Conservation (phyloP, 495 filamentous ascomycete genomes). For the Penicillium maclennaniae region DNA sequence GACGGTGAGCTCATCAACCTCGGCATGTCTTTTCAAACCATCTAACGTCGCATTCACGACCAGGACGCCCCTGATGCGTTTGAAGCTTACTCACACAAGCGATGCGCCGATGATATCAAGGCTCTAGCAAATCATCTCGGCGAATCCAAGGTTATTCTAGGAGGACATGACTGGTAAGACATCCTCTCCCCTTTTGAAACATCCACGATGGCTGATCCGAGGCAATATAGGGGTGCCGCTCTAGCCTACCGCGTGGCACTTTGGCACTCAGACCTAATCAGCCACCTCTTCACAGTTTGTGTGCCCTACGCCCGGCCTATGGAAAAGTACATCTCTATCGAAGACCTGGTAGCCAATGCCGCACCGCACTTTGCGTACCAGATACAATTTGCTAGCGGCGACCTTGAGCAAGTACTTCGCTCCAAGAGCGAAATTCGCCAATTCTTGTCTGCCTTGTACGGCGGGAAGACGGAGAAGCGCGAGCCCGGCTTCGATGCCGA, state of each 20-base stretch:
- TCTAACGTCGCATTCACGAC: constrained; percentile 1
- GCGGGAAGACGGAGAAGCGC: constrained; percentile 53
- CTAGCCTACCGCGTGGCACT: constrained; percentile 61
- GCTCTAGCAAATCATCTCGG: constrained; percentile 58
- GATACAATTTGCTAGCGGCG: constrained; percentile 64
- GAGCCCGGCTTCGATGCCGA: constrained; percentile 50
- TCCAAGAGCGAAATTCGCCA: constrained; percentile 56
- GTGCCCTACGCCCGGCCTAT: constrained; percentile 62
- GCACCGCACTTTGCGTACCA: constrained; percentile 82
- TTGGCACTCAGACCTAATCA: constrained; percentile 67
- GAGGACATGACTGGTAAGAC: constrained; percentile 83
- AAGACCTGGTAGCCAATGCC: constrained; percentile 51
- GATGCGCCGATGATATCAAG: constrained; percentile 64
- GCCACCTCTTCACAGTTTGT: constrained; percentile 71
- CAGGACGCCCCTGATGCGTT: constrained; percentile 57
- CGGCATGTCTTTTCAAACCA: not conserved
- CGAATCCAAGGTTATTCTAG: constrained; percentile 60
- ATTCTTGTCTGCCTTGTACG: constrained; percentile 68
- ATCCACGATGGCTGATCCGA: not conserved
- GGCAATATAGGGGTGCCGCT: constrained; percentile 42
- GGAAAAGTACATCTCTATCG: constrained; percentile 45
- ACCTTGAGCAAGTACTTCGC: constrained; percentile 57
- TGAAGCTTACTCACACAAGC: constrained; percentile 63
- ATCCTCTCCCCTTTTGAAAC: not conserved
- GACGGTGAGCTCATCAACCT: constrained; percentile 46